These are phyloP conservation scores for Cajanus cajan DNA, from an alignment of 306 rosid species.

Conservation along the genomic window DNA sequence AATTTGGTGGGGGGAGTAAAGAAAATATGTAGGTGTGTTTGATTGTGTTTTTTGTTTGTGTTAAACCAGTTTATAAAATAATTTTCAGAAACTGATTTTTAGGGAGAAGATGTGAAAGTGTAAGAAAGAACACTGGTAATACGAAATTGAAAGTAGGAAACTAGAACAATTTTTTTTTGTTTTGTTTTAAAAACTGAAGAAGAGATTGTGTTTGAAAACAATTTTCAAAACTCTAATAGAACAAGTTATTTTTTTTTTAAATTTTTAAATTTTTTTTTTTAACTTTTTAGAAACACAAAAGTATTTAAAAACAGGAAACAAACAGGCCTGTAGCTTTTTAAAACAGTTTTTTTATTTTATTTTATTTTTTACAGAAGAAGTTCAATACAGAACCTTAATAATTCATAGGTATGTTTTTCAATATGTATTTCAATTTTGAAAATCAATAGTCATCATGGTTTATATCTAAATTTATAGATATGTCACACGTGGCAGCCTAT, in stretches of 20 bases:
- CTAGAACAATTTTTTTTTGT: not conserved
- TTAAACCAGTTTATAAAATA: not conserved
- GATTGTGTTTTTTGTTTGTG: not conserved
- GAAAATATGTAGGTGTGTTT: not conserved
- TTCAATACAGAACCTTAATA: not conserved
- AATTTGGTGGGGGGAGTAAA: too few relatives aligned
- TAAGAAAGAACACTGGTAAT: not conserved
- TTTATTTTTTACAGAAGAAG: not conserved
- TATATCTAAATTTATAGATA: not conserved
- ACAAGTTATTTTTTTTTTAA: not conserved
- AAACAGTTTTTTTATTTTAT: not conserved
- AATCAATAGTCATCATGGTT: not conserved
- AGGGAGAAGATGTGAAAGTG: not conserved
- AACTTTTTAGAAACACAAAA: too few relatives aligned
- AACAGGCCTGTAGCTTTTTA: not conserved
- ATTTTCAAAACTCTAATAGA: not conserved
- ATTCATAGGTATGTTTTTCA: not conserved
- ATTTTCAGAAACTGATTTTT: not conserved
- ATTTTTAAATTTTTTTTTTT: too few relatives aligned
- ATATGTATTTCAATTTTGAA: not conserved
- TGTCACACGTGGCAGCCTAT: too few relatives aligned
- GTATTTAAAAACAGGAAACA: not conserved
- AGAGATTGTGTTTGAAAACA: not conserved
- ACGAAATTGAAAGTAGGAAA: not conserved
- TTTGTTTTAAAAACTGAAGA: not conserved